Evolutionary conservation across 2,329 filamentous ascomycete species (phyloP).

Genomic region (Penicillium sp.): DNA sequence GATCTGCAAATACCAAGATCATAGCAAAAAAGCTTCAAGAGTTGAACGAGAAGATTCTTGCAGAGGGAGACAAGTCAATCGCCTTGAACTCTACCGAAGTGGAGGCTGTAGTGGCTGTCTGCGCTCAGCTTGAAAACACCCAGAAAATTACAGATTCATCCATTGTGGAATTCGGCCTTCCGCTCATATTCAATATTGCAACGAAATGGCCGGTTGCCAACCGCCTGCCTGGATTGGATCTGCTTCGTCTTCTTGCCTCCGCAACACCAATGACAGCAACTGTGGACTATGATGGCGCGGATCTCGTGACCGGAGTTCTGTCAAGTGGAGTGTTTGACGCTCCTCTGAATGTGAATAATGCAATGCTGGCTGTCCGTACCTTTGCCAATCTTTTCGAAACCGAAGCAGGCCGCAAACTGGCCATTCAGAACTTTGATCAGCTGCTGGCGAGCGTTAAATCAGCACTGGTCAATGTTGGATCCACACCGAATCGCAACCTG

Average conservation of each 20-base stretch:
- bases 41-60: constrained; percentile 63
- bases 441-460: constrained; percentile 59
- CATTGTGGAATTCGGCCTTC: constrained; percentile 49
- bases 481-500: constrained; percentile 65
- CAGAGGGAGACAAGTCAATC: constrained; percentile 64
- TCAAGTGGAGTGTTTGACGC: constrained; percentile 53
- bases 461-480: constrained; percentile 49
- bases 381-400: constrained; percentile 81
- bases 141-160: constrained; percentile 40
- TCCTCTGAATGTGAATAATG: constrained; percentile 66
- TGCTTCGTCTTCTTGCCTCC: constrained; percentile 75
- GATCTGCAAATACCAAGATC: constrained; percentile 61
- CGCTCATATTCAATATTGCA: constrained; percentile 64
- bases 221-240: constrained; percentile 76
- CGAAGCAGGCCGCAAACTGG: constrained; percentile 60
- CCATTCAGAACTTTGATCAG: constrained; percentile 53
- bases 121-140: constrained; percentile 54
- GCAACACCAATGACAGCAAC: constrained; percentile 61
- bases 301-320: constrained; percentile 57
- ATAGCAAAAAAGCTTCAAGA: constrained; percentile 72
- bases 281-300: constrained; percentile 49
- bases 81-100: constrained; percentile 69
- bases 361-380: constrained; percentile 77
- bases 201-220: constrained; percentile 75
- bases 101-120: constrained; percentile 55